phyloP scores from a whole-genome alignment of 1,284 basidiomycete species.

The Rhodotorula sp. region DNA sequence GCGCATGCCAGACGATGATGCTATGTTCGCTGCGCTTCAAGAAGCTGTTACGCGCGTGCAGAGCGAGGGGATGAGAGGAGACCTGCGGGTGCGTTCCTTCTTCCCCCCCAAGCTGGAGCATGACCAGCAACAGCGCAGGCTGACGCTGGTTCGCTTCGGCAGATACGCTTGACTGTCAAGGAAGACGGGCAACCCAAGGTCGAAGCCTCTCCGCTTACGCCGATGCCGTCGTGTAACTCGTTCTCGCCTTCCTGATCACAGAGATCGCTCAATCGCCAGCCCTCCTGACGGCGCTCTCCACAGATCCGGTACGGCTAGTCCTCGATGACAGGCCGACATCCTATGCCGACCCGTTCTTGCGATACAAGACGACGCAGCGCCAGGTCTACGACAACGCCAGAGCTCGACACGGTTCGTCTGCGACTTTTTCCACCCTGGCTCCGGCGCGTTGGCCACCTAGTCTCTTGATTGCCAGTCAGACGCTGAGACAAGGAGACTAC shows the following conservation, averaged over 20 bases:
- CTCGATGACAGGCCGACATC: conserved; percentile 19
- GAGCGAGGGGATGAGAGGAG: background rate
- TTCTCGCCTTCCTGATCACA: background rate
- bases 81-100: conserved; percentile 14
- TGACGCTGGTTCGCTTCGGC: accelerated
- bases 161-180: conserved; percentile 24
- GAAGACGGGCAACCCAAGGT: background rate
- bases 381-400: conserved; percentile 25
- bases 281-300: background rate
- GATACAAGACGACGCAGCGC: conserved; percentile 23
- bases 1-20: background rate
- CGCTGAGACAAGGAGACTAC: background rate
- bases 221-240: conserved; percentile 23
- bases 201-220: conserved; percentile 6
- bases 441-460: background rate
- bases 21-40: background rate
- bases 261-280: too few species aligned
- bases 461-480: too few species aligned
- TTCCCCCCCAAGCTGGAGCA: background rate
- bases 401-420: conserved; percentile 9
- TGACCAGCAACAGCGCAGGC: background rate
- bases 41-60: background rate
- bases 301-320: conserved; percentile 29
- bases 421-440: too few species aligned
- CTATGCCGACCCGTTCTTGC: conserved; percentile 26